Percentiles rank a stretch among this genome's conserved stretches.
Conservation (phyloP, 306 rosid species). For the Sphenostylis stenocarpa region DNA sequence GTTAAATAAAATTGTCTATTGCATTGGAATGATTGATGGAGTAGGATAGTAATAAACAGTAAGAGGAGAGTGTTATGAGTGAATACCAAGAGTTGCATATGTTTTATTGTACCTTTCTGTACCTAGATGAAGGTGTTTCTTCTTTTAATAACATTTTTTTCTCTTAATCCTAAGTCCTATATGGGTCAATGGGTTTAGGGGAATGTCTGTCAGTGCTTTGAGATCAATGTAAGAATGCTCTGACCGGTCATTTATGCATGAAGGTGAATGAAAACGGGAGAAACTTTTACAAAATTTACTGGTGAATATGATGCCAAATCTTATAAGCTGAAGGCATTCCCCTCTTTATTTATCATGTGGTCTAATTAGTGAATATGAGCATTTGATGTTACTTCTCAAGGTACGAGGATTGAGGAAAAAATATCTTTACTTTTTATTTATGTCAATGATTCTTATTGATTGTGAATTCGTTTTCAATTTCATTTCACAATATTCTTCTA, state of each 20-base stretch:
- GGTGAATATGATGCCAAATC: constrained; percentile 5
- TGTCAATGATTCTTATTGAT: constrained; percentile 6
- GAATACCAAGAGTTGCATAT: constrained; percentile 16
- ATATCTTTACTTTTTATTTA: not conserved
- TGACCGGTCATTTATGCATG: constrained; percentile 17
- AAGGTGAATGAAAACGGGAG: not conserved
- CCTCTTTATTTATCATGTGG: not conserved
- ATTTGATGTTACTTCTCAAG: constrained; percentile 8
- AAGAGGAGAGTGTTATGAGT: constrained; percentile 14
- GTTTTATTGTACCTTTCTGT: constrained; percentile 6
- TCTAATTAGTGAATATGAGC: not conserved
- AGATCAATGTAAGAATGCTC: not conserved
- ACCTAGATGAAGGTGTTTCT: constrained; percentile 1
- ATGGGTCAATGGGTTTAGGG: not conserved
- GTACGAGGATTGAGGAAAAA: not conserved
- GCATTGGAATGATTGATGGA: constrained; percentile 19
- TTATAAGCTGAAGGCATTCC: not conserved
- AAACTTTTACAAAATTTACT: constrained; percentile 15
- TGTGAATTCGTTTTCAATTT: constrained; percentile 7
- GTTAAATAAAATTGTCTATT: not conserved
- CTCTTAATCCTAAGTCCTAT: constrained; percentile 5
- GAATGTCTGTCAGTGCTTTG: not conserved
- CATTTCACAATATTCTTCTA: constrained; percentile 13
- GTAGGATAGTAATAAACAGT: not conserved
- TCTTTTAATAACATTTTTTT: not conserved